Conservation (phyloP, 192 early-diverging fungal species). For the Coemansia interrupta region DNA sequence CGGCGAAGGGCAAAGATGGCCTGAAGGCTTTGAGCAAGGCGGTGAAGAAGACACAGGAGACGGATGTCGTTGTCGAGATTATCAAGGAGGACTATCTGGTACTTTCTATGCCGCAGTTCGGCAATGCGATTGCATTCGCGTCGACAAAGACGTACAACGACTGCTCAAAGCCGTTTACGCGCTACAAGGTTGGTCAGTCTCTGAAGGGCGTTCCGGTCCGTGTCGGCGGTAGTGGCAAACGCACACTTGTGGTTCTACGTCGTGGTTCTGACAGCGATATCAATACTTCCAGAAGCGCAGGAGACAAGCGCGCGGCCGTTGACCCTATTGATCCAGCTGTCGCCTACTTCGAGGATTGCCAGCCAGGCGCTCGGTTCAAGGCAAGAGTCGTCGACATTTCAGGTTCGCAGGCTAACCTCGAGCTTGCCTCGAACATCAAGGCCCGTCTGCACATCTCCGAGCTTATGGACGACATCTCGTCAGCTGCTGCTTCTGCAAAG, state of each 20-base stretch:
- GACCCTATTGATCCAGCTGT: constrained; percentile 50
- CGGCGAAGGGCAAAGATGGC: constrained; percentile 13
- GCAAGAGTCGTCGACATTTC: constrained; percentile 53
- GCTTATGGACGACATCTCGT: constrained; percentile 46
- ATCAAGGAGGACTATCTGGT: constrained; percentile 80
- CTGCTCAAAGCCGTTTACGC: constrained; percentile 59
- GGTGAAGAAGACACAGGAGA: constrained; percentile 16
- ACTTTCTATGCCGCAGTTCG: constrained; percentile 58
- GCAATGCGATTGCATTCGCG: constrained; percentile 59
- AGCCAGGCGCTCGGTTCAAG: constrained; percentile 42
- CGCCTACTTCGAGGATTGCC: constrained; percentile 50
- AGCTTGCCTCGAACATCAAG: constrained; percentile 64
- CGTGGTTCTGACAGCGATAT: not conserved
- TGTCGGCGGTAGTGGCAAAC: constrained; percentile 23
- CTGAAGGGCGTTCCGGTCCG: constrained; percentile 48
- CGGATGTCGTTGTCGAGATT: constrained; percentile 63
- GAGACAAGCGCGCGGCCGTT: constrained; percentile 16
- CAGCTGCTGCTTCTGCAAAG: constrained; percentile 31
- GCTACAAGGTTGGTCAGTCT: constrained; percentile 59
- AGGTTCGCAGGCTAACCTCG: constrained; percentile 58
- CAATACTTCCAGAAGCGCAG: not conserved
- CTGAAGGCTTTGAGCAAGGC: constrained; percentile 36
- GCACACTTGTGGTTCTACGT: constrained; percentile 35
- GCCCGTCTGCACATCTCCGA: constrained; percentile 78
- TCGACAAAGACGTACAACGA: constrained; percentile 60